Evolutionary conservation across 305 asterid species (phyloP).

Genomic region (Fraxinus ornus): DNA sequence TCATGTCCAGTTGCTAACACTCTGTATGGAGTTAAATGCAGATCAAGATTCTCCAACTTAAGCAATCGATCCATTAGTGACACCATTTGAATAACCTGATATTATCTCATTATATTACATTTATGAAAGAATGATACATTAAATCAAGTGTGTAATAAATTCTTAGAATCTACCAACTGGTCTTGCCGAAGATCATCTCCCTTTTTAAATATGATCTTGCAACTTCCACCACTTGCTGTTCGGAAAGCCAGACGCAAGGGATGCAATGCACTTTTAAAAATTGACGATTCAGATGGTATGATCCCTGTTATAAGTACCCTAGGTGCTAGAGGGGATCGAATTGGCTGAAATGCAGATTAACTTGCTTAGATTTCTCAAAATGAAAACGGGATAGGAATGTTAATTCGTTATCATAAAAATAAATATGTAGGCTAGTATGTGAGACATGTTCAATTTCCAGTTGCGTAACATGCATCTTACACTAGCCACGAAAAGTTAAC

Average conservation of each 20-base stretch:
- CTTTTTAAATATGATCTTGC: conserved; percentile 92
- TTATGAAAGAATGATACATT: conserved; percentile 9
- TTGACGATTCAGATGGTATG: conserved; percentile 92
- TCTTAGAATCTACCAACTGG: conserved; percentile 67
- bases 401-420: background rate
- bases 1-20: conserved; percentile 98
- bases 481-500: conserved; percentile 14
- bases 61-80: conserved; percentile 96
- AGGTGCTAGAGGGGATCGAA: conserved; percentile 92
- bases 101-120: conserved; percentile 19
- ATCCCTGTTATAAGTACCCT: conserved; percentile 85
- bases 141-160: conserved; percentile 5
- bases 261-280: conserved; percentile 81
- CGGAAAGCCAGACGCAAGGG: conserved; percentile 92
- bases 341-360: conserved; percentile 60
- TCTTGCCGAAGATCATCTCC: conserved; percentile 99
- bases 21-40: conserved; percentile 93
- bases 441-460: background rate
- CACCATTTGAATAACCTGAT: conserved; percentile 96
- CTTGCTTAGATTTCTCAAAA: conserved; percentile 11
- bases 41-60: conserved; percentile 95
- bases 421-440: background rate
- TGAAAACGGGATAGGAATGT: background rate
- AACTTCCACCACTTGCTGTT: conserved; percentile 82
- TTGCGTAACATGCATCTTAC: background rate